Base-by-base conservation (phyloP, 2,329 filamentous ascomycete species). In the Ophiostoma ulmi region DNA sequence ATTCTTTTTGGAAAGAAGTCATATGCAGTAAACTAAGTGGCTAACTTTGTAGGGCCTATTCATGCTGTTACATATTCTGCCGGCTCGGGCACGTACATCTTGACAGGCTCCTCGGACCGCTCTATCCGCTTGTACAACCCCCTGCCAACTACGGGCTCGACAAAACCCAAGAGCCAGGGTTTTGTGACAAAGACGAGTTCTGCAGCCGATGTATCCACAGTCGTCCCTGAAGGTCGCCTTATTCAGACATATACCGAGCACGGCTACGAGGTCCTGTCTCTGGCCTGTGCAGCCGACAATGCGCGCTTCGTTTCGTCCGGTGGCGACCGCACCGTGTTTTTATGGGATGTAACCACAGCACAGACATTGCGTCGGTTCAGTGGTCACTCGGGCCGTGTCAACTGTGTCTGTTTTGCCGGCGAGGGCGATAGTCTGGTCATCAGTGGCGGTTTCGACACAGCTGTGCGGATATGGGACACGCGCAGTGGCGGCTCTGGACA, bases 201-300 rank as follows among this genome's bases (percentile, higher is more conserved):
- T 77, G 78, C 77, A 78, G 79, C 75, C 77, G 79, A 77, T 77
- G 78, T 70, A 72, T 78, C 61, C 70, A 76, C 80, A 75, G 55
- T 77, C 74, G 66, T 76, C 79, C 52, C 74, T 74, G 52, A 84
- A 72, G 86, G 85, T 74, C 82, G 84, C 1, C 88, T 95, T 3
- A 92, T 99, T 77, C 94, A 97, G 80, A 91, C 88, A 48, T 99
- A 97, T 81, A 83, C 89, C 48, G 92, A 91, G 2, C 95, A 99
- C 80, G 94, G 93, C 75, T 97, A 99, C 82, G 91, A 94, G 75
- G 91, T 99, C 8, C 89, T 97, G 72, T 91, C 92, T 74, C 84
- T 99, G 55, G 84, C 87, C 69, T 90, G 97, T 68, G 82, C 87
- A 8, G 77, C 82, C 35, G 90, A 93, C 81, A 99, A 99, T 80